Base-by-base conservation (phyloP, 495 filamentous ascomycete species). In the Penicillium canariense region DNA sequence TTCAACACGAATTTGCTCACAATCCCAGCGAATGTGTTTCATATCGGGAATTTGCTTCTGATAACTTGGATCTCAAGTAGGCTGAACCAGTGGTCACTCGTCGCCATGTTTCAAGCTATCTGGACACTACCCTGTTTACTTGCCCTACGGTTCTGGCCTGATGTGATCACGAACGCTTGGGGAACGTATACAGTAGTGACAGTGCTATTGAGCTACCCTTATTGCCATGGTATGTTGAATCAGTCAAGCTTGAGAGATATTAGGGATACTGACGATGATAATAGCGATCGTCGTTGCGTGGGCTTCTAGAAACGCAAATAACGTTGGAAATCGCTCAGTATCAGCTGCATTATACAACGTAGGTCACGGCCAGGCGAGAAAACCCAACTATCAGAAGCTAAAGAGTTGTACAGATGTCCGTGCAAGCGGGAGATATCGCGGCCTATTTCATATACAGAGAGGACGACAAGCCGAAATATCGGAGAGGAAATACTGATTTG, bases 1-100 rank as follows among this genome's bases (percentile, higher is more conserved):
- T 87, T 90, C 60, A 56, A 84, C 23, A 83, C 84, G 4, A 90
- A 88, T 58, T 67, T 91, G 4, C 73, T 91, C 25, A 82, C 81
- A 5, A 87, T 90, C 20, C 87, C 85, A 4, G 72, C 77, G 5
- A 83, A 79, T 50, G 67, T 66, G 5, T 57, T 77, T 22, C 76
- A 76, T 46, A 75, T 78, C 22, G 30, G 76, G 34, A 76, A 71
- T 44, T 54, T 80, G 25, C 54, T 76, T 4, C 40, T 73, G 22
- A 67, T 80, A 45, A 80, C 81, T 0, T 82, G 76, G 70, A 26
- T 83, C 0, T 80, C 80, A 0, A 78, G 79, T 49, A 67, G 72
- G 22, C 58, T 81, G 18, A 74, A 79, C 43, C 75, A 84, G 60
- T 71, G 76, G 30, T 70, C 77, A 6, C 54, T 84, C 8, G 60